Evolutionary conservation across 805 yeast species (phyloP).

Genomic region (Blastobotrys muscicola): DNA sequence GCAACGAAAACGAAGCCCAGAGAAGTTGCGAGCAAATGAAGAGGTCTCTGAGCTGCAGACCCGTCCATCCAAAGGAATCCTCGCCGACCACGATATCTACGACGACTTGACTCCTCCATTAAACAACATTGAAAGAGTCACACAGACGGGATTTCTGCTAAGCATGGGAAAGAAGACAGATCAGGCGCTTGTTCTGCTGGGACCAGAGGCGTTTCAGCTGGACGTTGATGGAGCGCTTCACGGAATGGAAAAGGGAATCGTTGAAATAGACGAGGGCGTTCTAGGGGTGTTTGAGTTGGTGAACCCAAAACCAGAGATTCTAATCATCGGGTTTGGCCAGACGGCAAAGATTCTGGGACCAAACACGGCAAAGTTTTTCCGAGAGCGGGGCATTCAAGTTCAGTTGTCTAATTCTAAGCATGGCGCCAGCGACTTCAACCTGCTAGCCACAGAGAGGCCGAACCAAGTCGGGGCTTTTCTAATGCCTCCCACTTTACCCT

Average conservation of each 20-base stretch:
- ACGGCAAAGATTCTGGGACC: slow-evolving; percentile 54
- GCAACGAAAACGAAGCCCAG: background rate
- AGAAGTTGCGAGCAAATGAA: slow-evolving; percentile 3
- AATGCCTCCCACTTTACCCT: slow-evolving; percentile 51
- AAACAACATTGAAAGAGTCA: slow-evolving; percentile 43
- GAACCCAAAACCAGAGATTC: slow-evolving; percentile 69
- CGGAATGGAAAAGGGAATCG: slow-evolving; percentile 46
- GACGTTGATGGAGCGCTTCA: slow-evolving; percentile 32
- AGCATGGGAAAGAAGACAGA: slow-evolving; percentile 42
- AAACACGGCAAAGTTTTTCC: slow-evolving; percentile 39
- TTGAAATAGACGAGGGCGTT: slow-evolving; percentile 39
- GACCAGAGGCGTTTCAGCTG: slow-evolving; percentile 52
- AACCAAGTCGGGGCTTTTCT: slow-evolving; percentile 62
- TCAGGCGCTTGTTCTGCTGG: slow-evolving; percentile 22
- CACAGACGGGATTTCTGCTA: slow-evolving; percentile 49
- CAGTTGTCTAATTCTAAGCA: slow-evolving; percentile 52
- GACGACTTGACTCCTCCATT: slow-evolving; percentile 36
- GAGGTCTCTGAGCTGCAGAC: slow-evolving; percentile 6
- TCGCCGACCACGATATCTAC: slow-evolving; percentile 37
- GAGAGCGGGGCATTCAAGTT: slow-evolving; percentile 54
- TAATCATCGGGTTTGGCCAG: slow-evolving; percentile 63
- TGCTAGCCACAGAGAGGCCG: slow-evolving; percentile 74
- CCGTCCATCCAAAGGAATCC: slow-evolving; percentile 19
- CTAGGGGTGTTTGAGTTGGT: slow-evolving; percentile 43
- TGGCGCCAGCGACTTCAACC: slow-evolving; percentile 41